Base-by-base conservation (phyloP, 1,284 basidiomycete species). In the Cryptococcus sp. region DNA sequence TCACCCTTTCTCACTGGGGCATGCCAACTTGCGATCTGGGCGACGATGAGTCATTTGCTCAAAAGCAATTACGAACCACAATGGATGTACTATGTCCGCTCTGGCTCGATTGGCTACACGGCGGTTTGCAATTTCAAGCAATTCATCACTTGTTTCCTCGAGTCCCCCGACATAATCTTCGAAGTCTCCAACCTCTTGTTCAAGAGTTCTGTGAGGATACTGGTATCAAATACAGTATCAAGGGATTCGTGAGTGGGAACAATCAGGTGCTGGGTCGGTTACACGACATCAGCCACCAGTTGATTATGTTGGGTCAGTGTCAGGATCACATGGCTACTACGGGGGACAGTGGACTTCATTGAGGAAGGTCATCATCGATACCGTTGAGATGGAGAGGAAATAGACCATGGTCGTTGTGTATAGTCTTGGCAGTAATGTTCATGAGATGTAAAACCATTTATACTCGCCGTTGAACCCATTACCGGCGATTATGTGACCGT, bases 1-100 rank as follows among this genome's bases (percentile, higher is more conserved):
- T 74, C 52, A 72, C 73, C 9, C 66, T 74, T 13, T 74, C 72
- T n/a, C 72, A 74, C 59, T 74, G 73, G 60, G 72, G 67, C n/a
- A 72, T 70, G 57, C 70, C 69, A 7, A 66, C 64, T 19, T 61
- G 62, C 21, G 71, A 74, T 50, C 56, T 71, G 3, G 69, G 69
- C 5, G 60, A 69, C 28, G 60, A 54, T 53, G 72, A 74, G 54
- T 63, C 61, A 45, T 74, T 74, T 49, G 63, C 72, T 4, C 67
- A 67, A 22, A 64, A 71, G 34, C 72, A 74, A 51, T 57, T 74
- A 11, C 63, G 72, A 18, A 74, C 72, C 3, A 74, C 72, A 10
- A 74, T 74, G 72, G 72, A 74, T 57, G 71, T 74, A 41, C 51
- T 61, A 16, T 74, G 72, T 47, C 64, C 70, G 1, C 48, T 57